Evolutionary conservation across 169 alveolate species (phyloP), one percentile per base, ranked within the genome.

Genomic region (Cryptosporidium sp.): DNA sequence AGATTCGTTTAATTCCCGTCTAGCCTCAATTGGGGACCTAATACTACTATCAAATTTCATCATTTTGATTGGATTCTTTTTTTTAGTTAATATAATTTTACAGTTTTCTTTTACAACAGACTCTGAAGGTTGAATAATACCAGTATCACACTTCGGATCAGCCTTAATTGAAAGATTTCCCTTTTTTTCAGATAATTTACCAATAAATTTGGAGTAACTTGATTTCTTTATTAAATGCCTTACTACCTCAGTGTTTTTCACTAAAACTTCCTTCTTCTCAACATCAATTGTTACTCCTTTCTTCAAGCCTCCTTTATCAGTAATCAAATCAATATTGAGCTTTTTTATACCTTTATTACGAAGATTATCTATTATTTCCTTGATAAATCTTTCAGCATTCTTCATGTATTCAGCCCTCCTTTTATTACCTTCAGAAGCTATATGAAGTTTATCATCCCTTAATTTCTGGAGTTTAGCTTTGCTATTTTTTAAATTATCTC

Each of bases 371-470:
- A 65, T 65, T 1, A 65, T 65, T 33, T 65, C 51, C 31, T n/a
- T 65, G 52, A 65, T 65, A 35, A 65, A 18, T 33, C 51, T 65
- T 16, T 37, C 72, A 35, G 72, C 72, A 37, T 1, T 65, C 51
- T 65, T 29, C 51, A 65, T 18, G 10, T 26, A 33, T 23, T 31
- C 72, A 2, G 12, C 31, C 9, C 51, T 65, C 48, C 31, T 65
- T 37, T 37, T 65, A 8, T 9, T 33, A 16, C 0, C 26, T 4
- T 65, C 72, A 31, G 72, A 26, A 37, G 18, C 26, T 10, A 35
- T 0, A 8, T 14, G 18, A 35, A 2, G 42, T 21, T 33, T 33
- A 37, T 65, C 26, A n/a, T 65, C 18, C 21, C 18, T 33, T 10
- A 31, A 29, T 33, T 65, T 65, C 52, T 37, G 8, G 0, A 56